phyloP scores from a whole-genome alignment of 495 filamentous ascomycete species.

The Neurospora tetrasperma region DNA sequence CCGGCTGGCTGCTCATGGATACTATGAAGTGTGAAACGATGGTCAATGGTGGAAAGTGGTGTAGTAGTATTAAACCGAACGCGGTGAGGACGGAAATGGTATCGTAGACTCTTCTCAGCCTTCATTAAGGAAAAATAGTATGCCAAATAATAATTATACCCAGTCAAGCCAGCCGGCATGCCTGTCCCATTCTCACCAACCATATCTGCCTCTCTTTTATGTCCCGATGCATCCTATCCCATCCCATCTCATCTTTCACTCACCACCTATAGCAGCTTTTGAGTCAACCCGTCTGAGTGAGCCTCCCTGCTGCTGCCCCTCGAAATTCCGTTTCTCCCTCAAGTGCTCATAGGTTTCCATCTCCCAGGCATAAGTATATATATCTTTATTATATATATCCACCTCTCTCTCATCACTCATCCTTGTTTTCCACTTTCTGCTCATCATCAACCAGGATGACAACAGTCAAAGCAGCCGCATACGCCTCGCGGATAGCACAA shows the following conservation, averaged over 20 bases:
- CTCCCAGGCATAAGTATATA: not conserved
- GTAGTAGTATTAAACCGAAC: not conserved
- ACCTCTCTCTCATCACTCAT: not conserved
- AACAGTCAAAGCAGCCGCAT: constrained; percentile 57
- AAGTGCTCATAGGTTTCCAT: not conserved
- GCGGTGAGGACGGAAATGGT: not conserved
- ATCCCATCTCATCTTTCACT: not conserved
- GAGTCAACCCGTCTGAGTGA: no score
- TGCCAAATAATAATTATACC: not conserved
- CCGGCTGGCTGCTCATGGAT: not conserved
- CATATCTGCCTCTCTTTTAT: not conserved
- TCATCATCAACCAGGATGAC: constrained; percentile 47
- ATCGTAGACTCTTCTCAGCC: not conserved
- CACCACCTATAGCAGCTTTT: not conserved
- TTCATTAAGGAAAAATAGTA: not conserved
- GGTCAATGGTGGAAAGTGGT: not conserved
- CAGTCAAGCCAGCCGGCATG: not conserved
- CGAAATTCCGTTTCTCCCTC: not conserved
- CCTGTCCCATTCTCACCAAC: not conserved
- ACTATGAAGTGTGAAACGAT: not conserved
- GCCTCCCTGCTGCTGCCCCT: no score
- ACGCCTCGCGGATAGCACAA: constrained; percentile 61
- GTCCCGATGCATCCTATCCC: not conserved
- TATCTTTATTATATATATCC: no score
- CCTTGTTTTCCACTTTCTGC: constrained; percentile 15